phyloP scores from a whole-genome alignment of 345 rosid genomes.

The Gossypium bickii region DNA sequence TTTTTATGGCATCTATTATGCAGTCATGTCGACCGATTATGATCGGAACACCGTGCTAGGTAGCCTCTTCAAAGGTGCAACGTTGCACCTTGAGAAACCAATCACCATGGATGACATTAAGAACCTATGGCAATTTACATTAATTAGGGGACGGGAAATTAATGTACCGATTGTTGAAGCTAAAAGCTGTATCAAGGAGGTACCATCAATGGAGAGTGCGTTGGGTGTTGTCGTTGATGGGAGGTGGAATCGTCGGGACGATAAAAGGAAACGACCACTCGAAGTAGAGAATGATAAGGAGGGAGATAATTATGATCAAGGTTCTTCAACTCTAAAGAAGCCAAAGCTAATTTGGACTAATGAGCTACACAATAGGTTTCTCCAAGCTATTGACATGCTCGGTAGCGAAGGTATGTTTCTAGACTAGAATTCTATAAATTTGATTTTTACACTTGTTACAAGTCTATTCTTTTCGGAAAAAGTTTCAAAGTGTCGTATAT shows the following conservation, averaged over 20 bases:
- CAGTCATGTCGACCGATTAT: slow-evolving; percentile 36
- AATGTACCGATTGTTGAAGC: neutral
- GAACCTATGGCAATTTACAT: slow-evolving; percentile 44
- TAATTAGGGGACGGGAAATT: slow-evolving; percentile 12
- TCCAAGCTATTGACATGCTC: slow-evolving; percentile 29
- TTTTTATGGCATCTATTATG: no score
- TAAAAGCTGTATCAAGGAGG: neutral
- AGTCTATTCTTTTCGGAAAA: no score
- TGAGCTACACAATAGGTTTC: slow-evolving; percentile 37
- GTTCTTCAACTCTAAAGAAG: slow-evolving; percentile 27
- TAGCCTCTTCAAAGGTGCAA: slow-evolving; percentile 42
- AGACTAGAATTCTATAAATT: neutral
- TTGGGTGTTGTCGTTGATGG: slow-evolving; percentile 12
- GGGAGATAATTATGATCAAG: neutral
- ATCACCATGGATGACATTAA: slow-evolving; percentile 24
- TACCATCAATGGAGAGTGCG: neutral
- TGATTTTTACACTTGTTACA: neutral
- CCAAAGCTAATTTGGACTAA: slow-evolving; percentile 39
- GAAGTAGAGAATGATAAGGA: slow-evolving; percentile 14
- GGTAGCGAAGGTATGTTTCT: slow-evolving; percentile 39
- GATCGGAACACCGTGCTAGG: slow-evolving; percentile 30
- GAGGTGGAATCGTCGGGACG: slow-evolving; percentile 5
- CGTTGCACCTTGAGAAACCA: slow-evolving; percentile 41
- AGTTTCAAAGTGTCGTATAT: no score
- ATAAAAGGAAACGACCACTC: slow-evolving; percentile 24